A percentile compares a stretch with the other conserved stretches of the same genome.
phyloP scores from a whole-genome alignment of 345 rosid species.

The Linum usitatissimum region DNA sequence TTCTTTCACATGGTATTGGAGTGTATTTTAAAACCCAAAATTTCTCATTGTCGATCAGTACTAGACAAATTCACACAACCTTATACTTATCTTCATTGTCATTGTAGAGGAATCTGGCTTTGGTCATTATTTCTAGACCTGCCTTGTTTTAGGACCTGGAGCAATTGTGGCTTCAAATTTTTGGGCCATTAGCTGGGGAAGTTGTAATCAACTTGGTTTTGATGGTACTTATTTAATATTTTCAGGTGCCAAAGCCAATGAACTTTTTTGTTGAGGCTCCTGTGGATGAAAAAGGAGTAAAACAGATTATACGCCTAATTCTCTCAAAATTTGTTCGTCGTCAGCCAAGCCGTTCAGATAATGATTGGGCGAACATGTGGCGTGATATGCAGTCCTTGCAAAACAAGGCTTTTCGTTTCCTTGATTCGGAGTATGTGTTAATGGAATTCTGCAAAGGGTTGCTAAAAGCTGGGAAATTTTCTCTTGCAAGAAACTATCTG shows the following conservation, averaged over 20 bases:
- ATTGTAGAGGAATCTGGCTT: neutral
- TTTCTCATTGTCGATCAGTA: no score
- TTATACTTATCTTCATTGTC: neutral
- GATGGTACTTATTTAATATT: conserved; percentile 10
- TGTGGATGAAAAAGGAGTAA: conserved; percentile 75
- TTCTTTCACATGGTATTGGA: no score
- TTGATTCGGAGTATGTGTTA: conserved; percentile 79
- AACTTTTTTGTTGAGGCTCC: conserved; percentile 61
- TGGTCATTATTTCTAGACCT: neutral
- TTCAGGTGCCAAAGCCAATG: conserved; percentile 85
- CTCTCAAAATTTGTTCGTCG: conserved; percentile 86
- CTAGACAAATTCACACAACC: no score
- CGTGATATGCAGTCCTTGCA: conserved; percentile 67
- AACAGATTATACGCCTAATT: conserved; percentile 84
- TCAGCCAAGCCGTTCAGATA: conserved; percentile 77
- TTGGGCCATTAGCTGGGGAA: neutral
- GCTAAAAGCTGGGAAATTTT: conserved; percentile 92
- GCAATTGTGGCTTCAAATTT: neutral
- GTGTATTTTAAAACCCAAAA: no score
- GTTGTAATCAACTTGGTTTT: neutral
- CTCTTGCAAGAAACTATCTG: conserved; percentile 87
- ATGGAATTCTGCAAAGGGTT: conserved; percentile 92
- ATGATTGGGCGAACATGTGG: conserved; percentile 99
- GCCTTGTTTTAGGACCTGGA: neutral
- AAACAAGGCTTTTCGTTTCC: conserved; percentile 85